Evolutionary conservation across 345 rosid species (phyloP).

Genomic region (Luvunga scandens): DNA sequence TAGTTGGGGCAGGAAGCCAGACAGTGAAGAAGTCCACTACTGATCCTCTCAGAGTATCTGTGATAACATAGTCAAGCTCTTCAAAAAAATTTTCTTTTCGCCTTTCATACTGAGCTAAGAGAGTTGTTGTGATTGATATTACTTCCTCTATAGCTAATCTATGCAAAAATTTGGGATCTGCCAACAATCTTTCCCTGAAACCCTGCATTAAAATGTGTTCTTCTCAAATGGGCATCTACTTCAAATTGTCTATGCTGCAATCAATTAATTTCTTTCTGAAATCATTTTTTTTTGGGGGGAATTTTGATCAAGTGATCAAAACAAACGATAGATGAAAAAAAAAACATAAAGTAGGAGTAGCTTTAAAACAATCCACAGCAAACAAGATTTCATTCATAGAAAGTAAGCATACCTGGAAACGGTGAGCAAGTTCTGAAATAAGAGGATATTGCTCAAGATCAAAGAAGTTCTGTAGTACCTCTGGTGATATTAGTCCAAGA

Average conservation of each 20-base stretch:
- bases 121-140: slow-evolving; percentile 85
- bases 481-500: slow-evolving; percentile 92
- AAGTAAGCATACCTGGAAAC: slow-evolving; percentile 65
- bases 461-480: slow-evolving; percentile 88
- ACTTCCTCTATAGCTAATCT: slow-evolving; percentile 93
- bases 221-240: slow-evolving; percentile 15
- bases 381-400: background rate
- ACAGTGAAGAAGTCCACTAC: slow-evolving; percentile 92
- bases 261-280: background rate
- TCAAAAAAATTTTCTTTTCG: slow-evolving; percentile 87
- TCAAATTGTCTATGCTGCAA: background rate
- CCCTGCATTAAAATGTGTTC: slow-evolving; percentile 55
- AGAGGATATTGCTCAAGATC: slow-evolving; percentile 85
- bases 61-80: slow-evolving; percentile 89
- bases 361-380: slow-evolving; percentile 1
- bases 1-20: slow-evolving; percentile 94
- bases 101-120: slow-evolving; percentile 84
- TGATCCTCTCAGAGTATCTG: slow-evolving; percentile 73
- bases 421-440: slow-evolving; percentile 72
- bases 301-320: background rate
- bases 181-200: slow-evolving; percentile 88
- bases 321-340: background rate
- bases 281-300: background rate
- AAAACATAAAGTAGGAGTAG: background rate
- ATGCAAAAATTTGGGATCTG: slow-evolving; percentile 86